Percentiles rank a stretch among this genome's conserved stretches.
phyloP scores from a whole-genome alignment of 2,329 filamentous ascomycete species.

The Hirsutella minnesotensis region DNA sequence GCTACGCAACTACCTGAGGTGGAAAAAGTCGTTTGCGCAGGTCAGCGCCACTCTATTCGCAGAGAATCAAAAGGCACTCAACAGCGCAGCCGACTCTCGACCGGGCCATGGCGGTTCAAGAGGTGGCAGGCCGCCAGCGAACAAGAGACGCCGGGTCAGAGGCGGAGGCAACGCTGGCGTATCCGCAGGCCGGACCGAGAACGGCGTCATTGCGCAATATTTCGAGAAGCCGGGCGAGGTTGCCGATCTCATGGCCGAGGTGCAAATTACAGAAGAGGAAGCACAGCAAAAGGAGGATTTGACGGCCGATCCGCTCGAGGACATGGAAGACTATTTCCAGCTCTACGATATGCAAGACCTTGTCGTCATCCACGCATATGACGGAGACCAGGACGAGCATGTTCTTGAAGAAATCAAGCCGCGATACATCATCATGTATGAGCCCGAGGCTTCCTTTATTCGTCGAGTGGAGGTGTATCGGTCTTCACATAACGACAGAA shows the following conservation, averaged over 20 bases:
- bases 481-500: slow-evolving; percentile 80
- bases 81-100: slow-evolving; percentile 49
- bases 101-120: slow-evolving; percentile 33
- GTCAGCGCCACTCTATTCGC: slow-evolving; percentile 69
- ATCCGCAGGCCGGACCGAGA: slow-evolving; percentile 45
- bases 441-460: slow-evolving; percentile 90
- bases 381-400: slow-evolving; percentile 91
- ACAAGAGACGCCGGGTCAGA: slow-evolving; percentile 75
- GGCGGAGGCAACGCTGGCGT: slow-evolving; percentile 58
- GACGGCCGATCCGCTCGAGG: slow-evolving; percentile 63
- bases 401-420: slow-evolving; percentile 91
- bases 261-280: slow-evolving; percentile 71
- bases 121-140: slow-evolving; percentile 55
- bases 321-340: slow-evolving; percentile 88
- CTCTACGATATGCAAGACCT: slow-evolving; percentile 86
- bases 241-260: slow-evolving; percentile 67
- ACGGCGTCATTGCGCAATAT: slow-evolving; percentile 62
- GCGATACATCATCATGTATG: slow-evolving; percentile 96
- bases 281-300: slow-evolving; percentile 66
- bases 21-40: slow-evolving; percentile 82
- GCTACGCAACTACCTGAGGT: slow-evolving; percentile 74
- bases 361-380: slow-evolving; percentile 83
- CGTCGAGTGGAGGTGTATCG: slow-evolving; percentile 90
- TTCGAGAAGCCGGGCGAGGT: slow-evolving; percentile 80
- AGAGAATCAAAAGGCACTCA: slow-evolving; percentile 68